phyloP scores from a whole-genome alignment of 179 eudicot species.

The Camellia oleifera region DNA sequence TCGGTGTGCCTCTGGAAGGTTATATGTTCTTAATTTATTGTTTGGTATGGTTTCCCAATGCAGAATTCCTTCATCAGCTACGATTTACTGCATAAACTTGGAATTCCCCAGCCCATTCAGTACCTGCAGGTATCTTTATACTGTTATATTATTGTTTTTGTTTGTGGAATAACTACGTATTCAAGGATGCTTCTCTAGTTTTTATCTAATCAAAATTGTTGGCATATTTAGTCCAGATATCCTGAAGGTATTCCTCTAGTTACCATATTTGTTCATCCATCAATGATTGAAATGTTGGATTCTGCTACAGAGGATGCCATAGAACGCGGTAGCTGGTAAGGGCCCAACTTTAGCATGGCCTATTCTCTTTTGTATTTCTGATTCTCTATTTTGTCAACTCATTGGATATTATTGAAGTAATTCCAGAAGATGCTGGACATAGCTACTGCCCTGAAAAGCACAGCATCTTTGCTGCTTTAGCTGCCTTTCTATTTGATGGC shows the following conservation, averaged over 20 bases:
- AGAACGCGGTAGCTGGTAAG: slow-evolving; percentile 92
- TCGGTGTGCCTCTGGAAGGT: background rate
- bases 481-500: background rate
- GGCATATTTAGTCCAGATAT: slow-evolving; percentile 72
- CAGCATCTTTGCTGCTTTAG: background rate
- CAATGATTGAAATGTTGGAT: slow-evolving; percentile 86
- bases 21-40: background rate
- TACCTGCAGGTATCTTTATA: slow-evolving; percentile 77
- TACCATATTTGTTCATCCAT: slow-evolving; percentile 77
- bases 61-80: slow-evolving; percentile 91
- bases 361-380: background rate
- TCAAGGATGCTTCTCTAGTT: slow-evolving; percentile 7
- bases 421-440: background rate
- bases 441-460: background rate
- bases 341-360: slow-evolving; percentile 4
- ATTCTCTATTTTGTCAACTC: background rate
- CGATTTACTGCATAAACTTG: slow-evolving; percentile 81
- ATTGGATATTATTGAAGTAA: background rate
- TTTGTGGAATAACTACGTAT: background rate
- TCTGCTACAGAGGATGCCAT: slow-evolving; percentile 85
- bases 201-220: slow-evolving; percentile 14
- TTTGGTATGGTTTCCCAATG: slow-evolving; percentile 25
- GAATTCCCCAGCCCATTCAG: slow-evolving; percentile 88
- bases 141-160: slow-evolving; percentile 2
- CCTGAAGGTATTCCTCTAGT: slow-evolving; percentile 86